Base-by-base conservation (phyloP, 768 basidiomycete genomes). In the Leccinum pellstonianum region DNA sequence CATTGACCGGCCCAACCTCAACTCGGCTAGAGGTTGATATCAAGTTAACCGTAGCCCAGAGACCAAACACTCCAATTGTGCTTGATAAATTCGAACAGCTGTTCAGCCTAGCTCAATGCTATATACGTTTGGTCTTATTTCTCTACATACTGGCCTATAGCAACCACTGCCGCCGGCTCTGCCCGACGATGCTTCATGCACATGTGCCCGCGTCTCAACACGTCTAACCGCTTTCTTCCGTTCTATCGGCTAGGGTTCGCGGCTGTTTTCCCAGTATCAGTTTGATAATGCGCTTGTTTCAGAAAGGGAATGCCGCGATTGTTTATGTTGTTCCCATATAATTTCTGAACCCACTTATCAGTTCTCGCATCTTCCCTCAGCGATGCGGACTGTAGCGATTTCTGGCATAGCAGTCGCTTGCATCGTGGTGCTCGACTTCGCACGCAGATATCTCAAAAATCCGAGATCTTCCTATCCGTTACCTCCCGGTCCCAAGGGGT, bases 401-500 rank as follows among this genome's bases (percentile, higher is more conserved):
- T 66, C 19, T 10, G 15, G 57, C 11, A 9, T 68, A 8, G 25
- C 43, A 5, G 31, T 67, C 14, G 46, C 50, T 12, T 59, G 31
- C 47, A 27, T 66, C 11, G 57, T 64, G 19, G 58, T 25, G 7
- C 49, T 69, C 25, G 57, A 57, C 23, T 48, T 66, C 27, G 35
- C 48, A 38, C 57, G 41, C 12, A 51, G 58, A 31, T 57, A 58
- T 58, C 19, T 65, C 48, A 60, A 46, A 47, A 47, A 35, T 27
- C 10, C 56, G 10, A 56, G 29, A 37, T 21, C 8, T 35, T 25
- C 58, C 9, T 27, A 59, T 14, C 62, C 69, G 17, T 58, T 67
- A 12, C 79, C 79, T 17, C 80, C 79, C 52, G 80, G 79, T 29
- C 78, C 77, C 2, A 65, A 57, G 37, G 65, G 72, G 4, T 58